A percentile compares a stretch with the other conserved stretches of the same genome.
Conservation (phyloP, 1,284 basidiomycete genomes). For the Trichosporon sp. region DNA sequence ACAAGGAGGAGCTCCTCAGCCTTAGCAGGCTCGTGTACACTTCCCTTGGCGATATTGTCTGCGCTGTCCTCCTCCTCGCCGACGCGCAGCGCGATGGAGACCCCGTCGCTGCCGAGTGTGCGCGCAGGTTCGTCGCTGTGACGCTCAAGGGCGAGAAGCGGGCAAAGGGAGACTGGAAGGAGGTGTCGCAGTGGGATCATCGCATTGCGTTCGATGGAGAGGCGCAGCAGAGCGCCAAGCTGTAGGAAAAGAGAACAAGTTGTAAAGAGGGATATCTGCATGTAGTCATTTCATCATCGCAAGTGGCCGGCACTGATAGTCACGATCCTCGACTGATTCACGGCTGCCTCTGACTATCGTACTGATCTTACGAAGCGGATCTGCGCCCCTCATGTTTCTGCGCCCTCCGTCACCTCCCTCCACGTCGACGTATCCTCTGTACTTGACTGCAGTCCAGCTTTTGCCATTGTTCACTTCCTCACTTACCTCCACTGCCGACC, state of each 20-base stretch:
- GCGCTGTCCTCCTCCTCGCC: slow-evolving; percentile 11
- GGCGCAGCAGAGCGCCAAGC: background rate
- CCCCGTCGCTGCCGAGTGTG: slow-evolving; percentile 10
- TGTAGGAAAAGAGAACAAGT: background rate
- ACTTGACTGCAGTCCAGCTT: too few relatives aligned
- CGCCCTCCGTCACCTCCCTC: too few relatives aligned
- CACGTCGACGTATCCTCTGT: too few relatives aligned
- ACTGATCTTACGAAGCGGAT: too few relatives aligned
- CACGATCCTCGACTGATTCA: too few relatives aligned
- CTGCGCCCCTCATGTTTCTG: too few relatives aligned
- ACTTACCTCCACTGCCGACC: too few relatives aligned
- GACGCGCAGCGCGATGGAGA: slow-evolving; percentile 14
- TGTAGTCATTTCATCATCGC: background rate
- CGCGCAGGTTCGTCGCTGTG: slow-evolving; percentile 6
- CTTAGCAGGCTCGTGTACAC: slow-evolving; percentile 7
- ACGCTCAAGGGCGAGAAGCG: background rate
- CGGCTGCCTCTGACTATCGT: too few relatives aligned
- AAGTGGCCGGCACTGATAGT: too few relatives aligned
- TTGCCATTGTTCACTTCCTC: too few relatives aligned
- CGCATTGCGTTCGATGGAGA: slow-evolving; percentile 15
- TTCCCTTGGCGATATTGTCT: slow-evolving; percentile 10
- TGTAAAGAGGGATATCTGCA: background rate
- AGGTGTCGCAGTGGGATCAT: slow-evolving; percentile 7
- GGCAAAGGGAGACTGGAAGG: background rate
- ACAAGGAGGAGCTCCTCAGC: slow-evolving; percentile 14